Conservation (phyloP, 306 rosid genomes). For the Carpinus viminea region DNA sequence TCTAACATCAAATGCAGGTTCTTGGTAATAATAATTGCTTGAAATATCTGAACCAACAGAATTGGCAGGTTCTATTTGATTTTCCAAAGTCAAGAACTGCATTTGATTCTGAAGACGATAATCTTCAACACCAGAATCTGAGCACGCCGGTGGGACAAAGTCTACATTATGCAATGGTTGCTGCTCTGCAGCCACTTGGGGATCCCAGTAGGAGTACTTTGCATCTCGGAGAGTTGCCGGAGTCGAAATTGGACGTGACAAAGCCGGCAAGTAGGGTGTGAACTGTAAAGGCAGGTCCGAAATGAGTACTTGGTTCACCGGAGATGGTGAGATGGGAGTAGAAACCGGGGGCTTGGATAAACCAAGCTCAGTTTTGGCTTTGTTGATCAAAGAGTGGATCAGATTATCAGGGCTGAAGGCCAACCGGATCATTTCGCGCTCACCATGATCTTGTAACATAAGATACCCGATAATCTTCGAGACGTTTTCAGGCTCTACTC, state of each 20-base stretch:
- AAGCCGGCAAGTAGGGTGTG: conserved; percentile 21
- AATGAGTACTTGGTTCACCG: conserved; percentile 25
- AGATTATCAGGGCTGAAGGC: conserved; percentile 47
- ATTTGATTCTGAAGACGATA: conserved; percentile 29
- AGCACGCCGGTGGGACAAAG: conserved; percentile 26
- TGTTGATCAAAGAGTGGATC: conserved; percentile 36
- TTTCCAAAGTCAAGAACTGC: conserved; percentile 33
- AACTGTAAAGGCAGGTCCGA: conserved; percentile 33
- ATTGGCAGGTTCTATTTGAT: conserved; percentile 19
- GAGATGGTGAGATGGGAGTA: conserved; percentile 38
- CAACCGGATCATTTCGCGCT: conserved; percentile 44
- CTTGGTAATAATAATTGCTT: conserved; percentile 28
- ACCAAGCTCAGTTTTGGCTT: conserved; percentile 43
- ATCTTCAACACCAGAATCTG: conserved; percentile 29
- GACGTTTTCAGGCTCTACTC: conserved; percentile 40
- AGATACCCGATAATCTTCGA: conserved; percentile 39
- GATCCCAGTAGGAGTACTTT: conserved; percentile 31
- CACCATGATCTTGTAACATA: conserved; percentile 38
- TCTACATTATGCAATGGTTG: conserved; percentile 27
- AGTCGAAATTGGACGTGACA: conserved; percentile 20
- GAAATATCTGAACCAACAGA: conserved; percentile 31
- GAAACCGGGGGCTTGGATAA: conserved; percentile 28
- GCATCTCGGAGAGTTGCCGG: conserved; percentile 25
- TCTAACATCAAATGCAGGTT: conserved; percentile 36
- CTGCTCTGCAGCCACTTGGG: conserved; percentile 32